Base-by-base conservation (phyloP, 306 rosid species). In the Aeschynomene evenia region DNA sequence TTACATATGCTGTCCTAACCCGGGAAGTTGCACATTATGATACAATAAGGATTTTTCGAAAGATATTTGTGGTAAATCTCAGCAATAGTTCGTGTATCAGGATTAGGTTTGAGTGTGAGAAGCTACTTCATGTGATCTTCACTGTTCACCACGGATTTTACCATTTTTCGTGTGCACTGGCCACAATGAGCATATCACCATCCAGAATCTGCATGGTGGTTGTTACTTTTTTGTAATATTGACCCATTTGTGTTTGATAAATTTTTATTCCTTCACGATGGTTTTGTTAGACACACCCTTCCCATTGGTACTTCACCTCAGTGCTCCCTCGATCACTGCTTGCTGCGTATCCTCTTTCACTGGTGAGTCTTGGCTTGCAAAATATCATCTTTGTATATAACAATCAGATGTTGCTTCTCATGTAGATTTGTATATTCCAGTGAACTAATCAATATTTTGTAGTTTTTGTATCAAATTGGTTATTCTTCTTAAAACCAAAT, bases 281-380 rank as follows among this genome's bases (percentile, higher is more conserved):
- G 18, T 77, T 63, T 73, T 79, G 56, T 84, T 66, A 93, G 98
- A 93, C 86, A 18, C 91, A 93, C 66, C 70, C 96, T 54, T 78
- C 82, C 68, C 88, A 93, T 75, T 93, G 98, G 98, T 93, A 93
- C 74, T 93, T 93, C 84, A 83, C 97, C 49, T 93, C 97, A 48
- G 97, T 96, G 6, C 96, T 93, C 29, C 98, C 98, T 46, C 96
- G 96, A 48, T 83, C 85, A 43, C 77, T 93, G 82, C 94, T 93
- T 85, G 97, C 80, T 77, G 93, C 91, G 68, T 93, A 86, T 81
- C 98, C 98, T 73, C 98, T 93, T 73, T 93, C 86, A 59, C 59
- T 90, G 86, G 98, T 90, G 58, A 75, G 95, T 76, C 58, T 36
- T 52, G 51, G 19, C 18, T 54, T 40, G 5, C 43, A 15, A 51